Evolutionary conservation across 768 basidiomycete species (phyloP).

Genomic region (Termitomyces titanicus): DNA sequence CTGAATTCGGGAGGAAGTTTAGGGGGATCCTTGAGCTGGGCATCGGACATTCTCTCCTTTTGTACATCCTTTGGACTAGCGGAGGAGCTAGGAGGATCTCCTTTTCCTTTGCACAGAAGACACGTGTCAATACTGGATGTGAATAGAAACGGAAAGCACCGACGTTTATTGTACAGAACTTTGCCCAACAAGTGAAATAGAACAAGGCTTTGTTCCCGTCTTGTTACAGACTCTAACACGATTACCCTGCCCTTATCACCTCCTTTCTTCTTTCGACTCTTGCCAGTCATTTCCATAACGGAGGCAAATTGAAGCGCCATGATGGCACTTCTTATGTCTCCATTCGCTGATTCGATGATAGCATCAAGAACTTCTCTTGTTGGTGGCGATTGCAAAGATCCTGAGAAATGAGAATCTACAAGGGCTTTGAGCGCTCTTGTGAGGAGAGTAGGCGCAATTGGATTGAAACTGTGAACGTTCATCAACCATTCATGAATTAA

Average conservation of each 20-base stretch:
- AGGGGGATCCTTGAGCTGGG: slow-evolving; percentile 47
- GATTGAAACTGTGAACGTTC: slow-evolving; percentile 67
- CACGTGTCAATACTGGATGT: not conserved
- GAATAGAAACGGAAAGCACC: slow-evolving; percentile 17
- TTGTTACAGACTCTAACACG: slow-evolving; percentile 70
- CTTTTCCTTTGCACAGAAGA: slow-evolving; percentile 56
- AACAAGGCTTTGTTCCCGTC: slow-evolving; percentile 80
- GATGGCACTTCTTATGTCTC: slow-evolving; percentile 90
- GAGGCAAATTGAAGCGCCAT: slow-evolving; percentile 92
- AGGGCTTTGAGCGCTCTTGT: slow-evolving; percentile 70
- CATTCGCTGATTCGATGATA: slow-evolving; percentile 77
- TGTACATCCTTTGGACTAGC: slow-evolving; percentile 61
- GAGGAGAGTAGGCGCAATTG: slow-evolving; percentile 85
- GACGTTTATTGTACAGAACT: slow-evolving; percentile 94
- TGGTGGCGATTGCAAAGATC: slow-evolving; percentile 32
- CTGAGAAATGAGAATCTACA: slow-evolving; percentile 43
- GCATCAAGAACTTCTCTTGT: slow-evolving; percentile 69
- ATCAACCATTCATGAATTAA: not conserved
- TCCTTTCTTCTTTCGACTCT: slow-evolving; percentile 31
- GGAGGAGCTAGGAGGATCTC: slow-evolving; percentile 57
- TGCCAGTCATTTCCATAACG: slow-evolving; percentile 33
- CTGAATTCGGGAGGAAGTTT: slow-evolving; percentile 56
- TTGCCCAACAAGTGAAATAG: slow-evolving; percentile 94
- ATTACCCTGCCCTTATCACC: slow-evolving; percentile 24
- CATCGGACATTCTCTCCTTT: slow-evolving; percentile 56